Conservation (phyloP, 2,329 filamentous ascomycete genomes). For the Colletotrichum sp. region DNA sequence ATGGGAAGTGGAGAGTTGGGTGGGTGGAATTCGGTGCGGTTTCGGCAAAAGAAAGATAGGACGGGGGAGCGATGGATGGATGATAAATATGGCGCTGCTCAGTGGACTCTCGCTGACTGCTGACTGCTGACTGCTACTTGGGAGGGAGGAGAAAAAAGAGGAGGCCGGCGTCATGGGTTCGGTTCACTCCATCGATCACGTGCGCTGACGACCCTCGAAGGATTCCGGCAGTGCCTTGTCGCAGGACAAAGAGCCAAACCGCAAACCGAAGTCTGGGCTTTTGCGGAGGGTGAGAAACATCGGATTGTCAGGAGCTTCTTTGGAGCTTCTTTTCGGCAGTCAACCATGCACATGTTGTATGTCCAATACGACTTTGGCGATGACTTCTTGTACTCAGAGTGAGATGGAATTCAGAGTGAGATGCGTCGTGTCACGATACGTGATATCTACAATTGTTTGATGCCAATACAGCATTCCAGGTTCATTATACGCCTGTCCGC, state of each 20-base stretch:
- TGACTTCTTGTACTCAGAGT: background rate
- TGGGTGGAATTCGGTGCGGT: slow-evolving; percentile 13
- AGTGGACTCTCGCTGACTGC: background rate
- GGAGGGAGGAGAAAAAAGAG: background rate
- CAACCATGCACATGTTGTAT: background rate
- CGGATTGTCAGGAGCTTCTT: background rate
- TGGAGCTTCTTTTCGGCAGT: background rate
- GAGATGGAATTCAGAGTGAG: background rate
- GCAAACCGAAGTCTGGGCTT: background rate
- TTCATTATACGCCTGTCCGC: background rate
- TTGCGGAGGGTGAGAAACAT: background rate
- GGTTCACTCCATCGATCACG: background rate
- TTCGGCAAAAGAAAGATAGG: slow-evolving; percentile 8
- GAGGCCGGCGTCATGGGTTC: background rate
- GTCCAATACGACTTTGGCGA: background rate
- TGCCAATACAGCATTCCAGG: background rate
- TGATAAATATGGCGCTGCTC: background rate
- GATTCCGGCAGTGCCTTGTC: background rate
- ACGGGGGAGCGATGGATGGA: background rate
- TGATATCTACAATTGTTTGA: background rate
- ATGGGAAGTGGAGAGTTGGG: background rate
- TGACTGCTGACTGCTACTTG: background rate
- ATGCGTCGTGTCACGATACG: background rate
- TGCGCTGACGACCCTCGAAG: background rate
- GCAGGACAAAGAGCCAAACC: background rate